Conservation (phyloP, 2,329 filamentous ascomycete species). For the Exophiala dermatitidis region DNA sequence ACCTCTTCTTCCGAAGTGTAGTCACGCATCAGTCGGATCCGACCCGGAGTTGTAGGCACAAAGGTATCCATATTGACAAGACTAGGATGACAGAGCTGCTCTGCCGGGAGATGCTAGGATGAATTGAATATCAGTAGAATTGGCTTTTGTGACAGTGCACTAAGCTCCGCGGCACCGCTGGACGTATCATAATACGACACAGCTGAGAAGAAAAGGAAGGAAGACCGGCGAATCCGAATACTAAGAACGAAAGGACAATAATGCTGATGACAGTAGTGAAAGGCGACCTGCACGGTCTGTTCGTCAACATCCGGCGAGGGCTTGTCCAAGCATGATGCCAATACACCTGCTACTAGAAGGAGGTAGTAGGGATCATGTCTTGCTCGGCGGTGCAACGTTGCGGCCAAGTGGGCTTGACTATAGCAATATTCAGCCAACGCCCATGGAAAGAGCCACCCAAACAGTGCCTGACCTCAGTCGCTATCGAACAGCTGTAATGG, state of each 20-base stretch:
- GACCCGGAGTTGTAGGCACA: neutral
- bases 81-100: neutral
- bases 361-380: too few relatives aligned
- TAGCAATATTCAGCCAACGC: too few relatives aligned
- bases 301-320: neutral
- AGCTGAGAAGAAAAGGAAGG: neutral
- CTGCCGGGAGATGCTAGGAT: too few relatives aligned
- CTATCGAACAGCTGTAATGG: too few relatives aligned
- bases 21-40: constrained; percentile 7
- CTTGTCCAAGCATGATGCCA: too few relatives aligned
- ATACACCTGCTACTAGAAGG: too few relatives aligned
- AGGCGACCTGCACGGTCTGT: neutral
- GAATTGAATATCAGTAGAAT: neutral
- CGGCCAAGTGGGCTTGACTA: too few relatives aligned
- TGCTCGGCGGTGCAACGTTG: too few relatives aligned
- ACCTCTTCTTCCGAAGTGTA: constrained; percentile 2
- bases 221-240: neutral
- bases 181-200: neutral
- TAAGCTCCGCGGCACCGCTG: too few relatives aligned
- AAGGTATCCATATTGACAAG: constrained; percentile 5
- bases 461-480: too few relatives aligned
- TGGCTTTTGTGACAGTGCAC: neutral
- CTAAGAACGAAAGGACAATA: neutral
- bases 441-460: too few relatives aligned
- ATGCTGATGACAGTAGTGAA: neutral